A percentile compares a stretch with the other conserved stretches of the same genome.
Evolutionary conservation across 805 yeast species (phyloP).

Genomic region (Candida loeiensis): DNA sequence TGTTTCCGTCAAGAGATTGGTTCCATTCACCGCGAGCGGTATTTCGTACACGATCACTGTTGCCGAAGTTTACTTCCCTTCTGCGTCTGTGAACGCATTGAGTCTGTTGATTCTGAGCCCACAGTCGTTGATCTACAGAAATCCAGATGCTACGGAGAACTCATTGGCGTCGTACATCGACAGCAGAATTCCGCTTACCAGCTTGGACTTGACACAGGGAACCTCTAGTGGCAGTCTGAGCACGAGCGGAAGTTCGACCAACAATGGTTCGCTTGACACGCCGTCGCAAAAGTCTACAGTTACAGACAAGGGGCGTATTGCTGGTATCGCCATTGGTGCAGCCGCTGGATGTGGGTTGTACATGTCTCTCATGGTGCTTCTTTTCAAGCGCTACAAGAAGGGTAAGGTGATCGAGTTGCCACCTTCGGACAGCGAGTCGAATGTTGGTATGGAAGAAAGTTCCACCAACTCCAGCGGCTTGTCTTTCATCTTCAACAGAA

Average conservation of each 20-base stretch:
- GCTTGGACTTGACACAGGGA: constrained; percentile 26
- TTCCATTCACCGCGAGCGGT: constrained; percentile 63
- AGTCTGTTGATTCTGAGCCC: constrained; percentile 47
- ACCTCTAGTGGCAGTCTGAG: constrained; percentile 10
- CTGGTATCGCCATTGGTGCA: constrained; percentile 82
- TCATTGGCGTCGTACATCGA: constrained; percentile 72
- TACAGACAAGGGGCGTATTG: constrained; percentile 43
- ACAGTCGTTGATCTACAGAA: constrained; percentile 58
- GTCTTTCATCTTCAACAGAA: constrained; percentile 27
- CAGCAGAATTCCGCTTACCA: constrained; percentile 56
- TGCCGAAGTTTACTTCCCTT: constrained; percentile 83
- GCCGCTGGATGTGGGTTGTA: constrained; percentile 71
- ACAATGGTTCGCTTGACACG: constrained; percentile 37
- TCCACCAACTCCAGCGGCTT: constrained; percentile 21
- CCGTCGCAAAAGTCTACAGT: constrained; percentile 8
- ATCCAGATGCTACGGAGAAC: constrained; percentile 51
- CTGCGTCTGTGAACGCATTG: constrained; percentile 44
- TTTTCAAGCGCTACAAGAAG: constrained; percentile 49
- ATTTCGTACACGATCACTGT: constrained; percentile 71
- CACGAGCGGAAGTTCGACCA: constrained; percentile 9
- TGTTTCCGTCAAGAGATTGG: constrained; percentile 62
- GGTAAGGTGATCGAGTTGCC: constrained; percentile 35
- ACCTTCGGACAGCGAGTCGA: constrained; percentile 38
- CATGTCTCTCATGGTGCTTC: constrained; percentile 54
- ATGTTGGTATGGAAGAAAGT: constrained; percentile 23